Evolutionary conservation across 192 early-diverging fungal species (phyloP), one percentile per base, ranked within the genome.

Genomic region (Coemansia asiatica): DNA sequence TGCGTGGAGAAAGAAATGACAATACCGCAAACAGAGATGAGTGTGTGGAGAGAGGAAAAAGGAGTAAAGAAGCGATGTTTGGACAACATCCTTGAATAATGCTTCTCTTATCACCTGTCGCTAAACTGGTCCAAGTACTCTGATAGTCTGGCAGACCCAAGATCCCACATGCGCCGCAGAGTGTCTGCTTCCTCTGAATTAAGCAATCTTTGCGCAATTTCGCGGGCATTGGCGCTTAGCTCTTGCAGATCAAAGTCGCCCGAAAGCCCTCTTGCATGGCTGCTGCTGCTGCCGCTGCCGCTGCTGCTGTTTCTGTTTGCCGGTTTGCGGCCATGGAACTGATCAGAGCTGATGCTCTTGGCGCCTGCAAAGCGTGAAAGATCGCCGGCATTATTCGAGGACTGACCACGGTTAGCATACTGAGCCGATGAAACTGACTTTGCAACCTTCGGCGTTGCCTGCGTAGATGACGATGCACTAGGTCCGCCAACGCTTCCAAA

Each of bases 261-360:
- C 47, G 89, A 90, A 6, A 91, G 88, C 56, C 94, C 95, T 25
- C 87, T 85, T n/a, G 85, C 87, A 10, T 77, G 75, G 18, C 55
- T 83, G 6, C 27, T 15, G 22, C 29, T 48, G 59, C 40, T 8
- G 26, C 59, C 19, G 1, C 48, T 85, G 48, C 87, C n/a, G 18
- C 55, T 83, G 6, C 27, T 15, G 22, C 29, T 48, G 59, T 25
- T 8, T 12, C 59, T 84, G 22, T 69, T 81, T 15, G 75, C 65
- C 23, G 90, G 87, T 5, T 86, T 84, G 21, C 93, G 89, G 4
- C 88, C 90, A 88, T 96, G 95, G 78, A 90, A 96, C 83, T 95
- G 91, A 70, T 95, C 94, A 21, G 90, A 91, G 27, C 92, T 94
- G 59, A 98, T 96, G 26, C 91, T 84, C 75, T 92, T 95, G 50